Base-by-base conservation (phyloP, 2,329 filamentous ascomycete species). In the Periconia digitata region DNA sequence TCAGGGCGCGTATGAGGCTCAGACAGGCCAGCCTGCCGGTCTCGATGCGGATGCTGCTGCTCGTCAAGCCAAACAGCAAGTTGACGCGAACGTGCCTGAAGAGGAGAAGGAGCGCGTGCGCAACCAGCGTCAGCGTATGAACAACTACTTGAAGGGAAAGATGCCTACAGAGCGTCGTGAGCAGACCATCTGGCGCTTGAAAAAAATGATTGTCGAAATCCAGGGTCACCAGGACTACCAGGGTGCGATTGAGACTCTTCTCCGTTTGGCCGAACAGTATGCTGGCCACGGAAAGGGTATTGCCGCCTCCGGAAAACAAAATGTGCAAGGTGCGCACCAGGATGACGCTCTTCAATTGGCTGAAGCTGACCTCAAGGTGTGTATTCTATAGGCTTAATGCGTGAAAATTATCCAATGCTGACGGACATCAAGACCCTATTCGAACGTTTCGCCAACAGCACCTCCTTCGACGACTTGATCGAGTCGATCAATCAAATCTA, bases 161-260 rank as follows among this genome's bases (percentile, higher is more conserved):
- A 81, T 99, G 74, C 92, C 94, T 1, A 77, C 92, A 73, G 92
- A 97, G 72, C 90, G 94, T 51, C 90, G 92, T 51, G 91, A 97
- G 7, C 91, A 96, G 78, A 86, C 86, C 47, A 86, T 96, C 62
- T 96, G 85, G 82, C 89, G 94, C 32, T 75, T 99, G 58, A 99
- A 92, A 85, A 97, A 97, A 84, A 95, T 97, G 88, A 77, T 99
- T 34, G 85, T 96, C 39, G 94, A 99, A 74, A 91, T 95, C 62
- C 94, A 99, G 75, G 89, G 92, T 47, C 94, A 97, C 67, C 84
- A 89, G 49, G 92, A 99, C 64, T 99, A 97, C 73, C 85, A 92
- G 60, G 82, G 88, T 71, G 94, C 94, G n/a, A 86, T 99, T 55
- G 84, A 91, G 62, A 95, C 92, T 3, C 78, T 99, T 6, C 81